Conservation (phyloP, 768 basidiomycete species). For the Boletus tomentosulus region DNA sequence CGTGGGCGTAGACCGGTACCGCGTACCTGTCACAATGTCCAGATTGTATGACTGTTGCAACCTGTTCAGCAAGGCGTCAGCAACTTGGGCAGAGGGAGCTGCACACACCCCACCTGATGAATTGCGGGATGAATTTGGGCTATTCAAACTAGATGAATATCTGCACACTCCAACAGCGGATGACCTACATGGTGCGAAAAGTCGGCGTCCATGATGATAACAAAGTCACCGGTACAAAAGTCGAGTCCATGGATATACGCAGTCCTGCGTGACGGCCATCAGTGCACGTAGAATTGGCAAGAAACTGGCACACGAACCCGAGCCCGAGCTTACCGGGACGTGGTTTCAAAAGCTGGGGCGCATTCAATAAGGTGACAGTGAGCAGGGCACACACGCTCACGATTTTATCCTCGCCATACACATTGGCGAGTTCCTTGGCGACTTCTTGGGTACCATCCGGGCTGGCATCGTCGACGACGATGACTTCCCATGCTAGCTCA, state of each 20-base stretch:
- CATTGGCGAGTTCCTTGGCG: constrained; percentile 67
- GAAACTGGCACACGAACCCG: constrained; percentile 49
- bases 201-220: constrained; percentile 97
- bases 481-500: constrained; percentile 78
- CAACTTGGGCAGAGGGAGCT: neutral
- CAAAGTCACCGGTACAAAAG: constrained; percentile 87
- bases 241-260: constrained; percentile 91
- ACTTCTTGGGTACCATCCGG: constrained; percentile 92
- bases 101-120: constrained; percentile 58
- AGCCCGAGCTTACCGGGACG: constrained; percentile 89
- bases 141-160: constrained; percentile 27
- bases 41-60: constrained; percentile 82
- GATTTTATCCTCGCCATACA: constrained; percentile 84
- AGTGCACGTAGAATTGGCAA: neutral
- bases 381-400: constrained; percentile 37
- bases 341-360: constrained; percentile 68
- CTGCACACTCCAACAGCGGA: neutral
- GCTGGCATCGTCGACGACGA: constrained; percentile 89
- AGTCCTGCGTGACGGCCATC: constrained; percentile 47
- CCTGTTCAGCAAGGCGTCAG: constrained; percentile 34
- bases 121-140: constrained; percentile 95
- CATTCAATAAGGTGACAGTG: constrained; percentile 2
- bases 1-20: constrained; percentile 65
- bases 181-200: constrained; percentile 88
- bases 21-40: constrained; percentile 91